Evolutionary conservation across 2,329 filamentous ascomycete species (phyloP).

Genomic region (Ceratocystis papillata): DNA sequence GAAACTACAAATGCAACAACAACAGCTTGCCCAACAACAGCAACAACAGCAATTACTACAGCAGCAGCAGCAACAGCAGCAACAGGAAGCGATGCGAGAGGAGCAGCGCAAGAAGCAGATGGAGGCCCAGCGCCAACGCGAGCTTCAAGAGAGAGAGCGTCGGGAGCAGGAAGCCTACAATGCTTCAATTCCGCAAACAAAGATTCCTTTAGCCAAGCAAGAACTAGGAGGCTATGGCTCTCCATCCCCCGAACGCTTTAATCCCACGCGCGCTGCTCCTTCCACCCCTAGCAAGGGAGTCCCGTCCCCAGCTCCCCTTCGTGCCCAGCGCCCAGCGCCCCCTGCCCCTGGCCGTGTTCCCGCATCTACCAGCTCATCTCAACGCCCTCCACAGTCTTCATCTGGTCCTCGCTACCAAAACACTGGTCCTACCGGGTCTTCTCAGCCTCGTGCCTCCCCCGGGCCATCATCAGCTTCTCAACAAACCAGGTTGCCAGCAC

Average conservation of each 20-base stretch:
- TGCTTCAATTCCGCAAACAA: conserved; percentile 72
- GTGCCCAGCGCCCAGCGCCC: conserved; percentile 75
- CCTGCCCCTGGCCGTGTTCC: conserved; percentile 41
- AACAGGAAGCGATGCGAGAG: conserved; percentile 43
- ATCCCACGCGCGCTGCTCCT: conserved; percentile 76
- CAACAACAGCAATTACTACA: conserved; percentile 22
- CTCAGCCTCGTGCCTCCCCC: conserved; percentile 29
- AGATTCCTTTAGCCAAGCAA: conserved; percentile 73
- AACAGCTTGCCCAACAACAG: conserved; percentile 18
- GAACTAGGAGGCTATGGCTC: conserved; percentile 56
- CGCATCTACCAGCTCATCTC: conserved; percentile 15
- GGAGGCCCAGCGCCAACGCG: conserved; percentile 47
- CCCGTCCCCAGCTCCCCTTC: conserved; percentile 46
- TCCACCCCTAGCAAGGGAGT: conserved; percentile 45
- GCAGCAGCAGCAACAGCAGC: conserved; percentile 42
- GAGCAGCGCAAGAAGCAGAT: conserved; percentile 52
- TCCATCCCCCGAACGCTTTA: conserved; percentile 58
- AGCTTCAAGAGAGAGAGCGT: conserved; percentile 55
- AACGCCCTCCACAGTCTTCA: conserved; percentile 28
- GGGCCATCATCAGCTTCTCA: conserved; percentile 31
- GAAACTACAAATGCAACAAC: conserved; percentile 18
- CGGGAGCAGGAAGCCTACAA: conserved; percentile 83
- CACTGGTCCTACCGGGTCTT: conserved; percentile 33
- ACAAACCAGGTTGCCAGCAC: conserved; percentile 45
- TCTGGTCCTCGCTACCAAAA: conserved; percentile 49